Evolutionary conservation across 305 asterid genomes (phyloP), one percentile per base, ranked within the genome.

Genomic region (Solanum hybrid): DNA sequence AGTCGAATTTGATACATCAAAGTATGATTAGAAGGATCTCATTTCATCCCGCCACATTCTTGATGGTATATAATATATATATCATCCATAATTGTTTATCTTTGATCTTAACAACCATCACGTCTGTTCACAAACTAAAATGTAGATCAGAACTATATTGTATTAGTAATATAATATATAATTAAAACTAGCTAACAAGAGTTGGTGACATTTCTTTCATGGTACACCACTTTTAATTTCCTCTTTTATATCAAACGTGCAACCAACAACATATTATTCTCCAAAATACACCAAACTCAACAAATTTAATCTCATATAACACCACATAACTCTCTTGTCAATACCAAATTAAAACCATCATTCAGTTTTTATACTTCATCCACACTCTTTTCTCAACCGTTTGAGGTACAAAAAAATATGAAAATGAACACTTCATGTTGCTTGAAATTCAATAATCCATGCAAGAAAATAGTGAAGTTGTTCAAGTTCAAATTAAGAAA

Each of bases 371-470:
- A 36, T 34, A 37, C 33, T 34, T 26, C 32, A 77, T 76, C 81
- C 26, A 32, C 82, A 77, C 82, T 17, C 2, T 9, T 20, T 33
- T 4, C 8, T 17, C 41, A 77, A 20, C 15, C 2, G 15, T 78
- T 34, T 5, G 6, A 79, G 14, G 31, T 79, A 20, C 39, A 15
- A 76, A 29, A 39, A 77, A 17, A 8, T 65, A 91, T 91, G 94
- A 89, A 45, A 73, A 6, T 68, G 33, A 77, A 32, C 31, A 33
- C 85, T 39, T 6, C 88, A 88, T 79, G 91, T 72, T 87, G 84
- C 89, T 91, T 93, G 89, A 88, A 90, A 89, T 77, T 89, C 93
- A 90, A 70, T 77, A 90, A 70, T 77, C 95, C 94, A 89, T 93
- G 93, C 93, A 92, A 92, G 89, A 93, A 93, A 81, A 32, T 94